These are phyloP conservation scores for Trichomonascaceae sp. DNA, from an alignment of 1,139 yeast species.

Conservation along the genomic window DNA sequence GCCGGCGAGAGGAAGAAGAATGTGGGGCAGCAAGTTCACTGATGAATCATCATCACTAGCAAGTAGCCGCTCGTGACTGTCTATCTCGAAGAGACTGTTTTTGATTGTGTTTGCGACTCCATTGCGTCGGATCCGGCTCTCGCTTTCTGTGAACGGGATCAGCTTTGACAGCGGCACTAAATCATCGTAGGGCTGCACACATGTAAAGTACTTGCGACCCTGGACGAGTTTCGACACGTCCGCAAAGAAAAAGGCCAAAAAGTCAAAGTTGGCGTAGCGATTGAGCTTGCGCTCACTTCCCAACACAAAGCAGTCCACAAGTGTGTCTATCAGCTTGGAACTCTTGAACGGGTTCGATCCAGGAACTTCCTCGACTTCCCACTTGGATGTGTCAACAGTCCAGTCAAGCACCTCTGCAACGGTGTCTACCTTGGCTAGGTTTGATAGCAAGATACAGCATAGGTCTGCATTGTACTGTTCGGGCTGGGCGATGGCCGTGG, in stretches of 20 bases:
- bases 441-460: slow-evolving; percentile 72
- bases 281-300: slow-evolving; percentile 65
- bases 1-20: slow-evolving; percentile 72
- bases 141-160: slow-evolving; percentile 73
- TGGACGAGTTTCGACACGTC: slow-evolving; percentile 64
- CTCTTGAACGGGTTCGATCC: slow-evolving; percentile 27
- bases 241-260: slow-evolving; percentile 77
- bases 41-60: slow-evolving; percentile 39
- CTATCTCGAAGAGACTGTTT: slow-evolving; percentile 73
- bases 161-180: slow-evolving; percentile 72
- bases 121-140: slow-evolving; percentile 67
- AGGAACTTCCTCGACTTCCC: background rate
- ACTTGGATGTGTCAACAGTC: background rate
- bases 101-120: slow-evolving; percentile 92
- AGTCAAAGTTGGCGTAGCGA: slow-evolving; percentile 64
- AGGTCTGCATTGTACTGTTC: slow-evolving; percentile 63
- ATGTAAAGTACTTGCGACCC: slow-evolving; percentile 68
- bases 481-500: slow-evolving; percentile 38
- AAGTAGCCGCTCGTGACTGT: slow-evolving; percentile 48
- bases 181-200: slow-evolving; percentile 57
- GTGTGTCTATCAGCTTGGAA: slow-evolving; percentile 54
- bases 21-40: slow-evolving; percentile 67
- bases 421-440: slow-evolving; percentile 65
- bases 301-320: slow-evolving; percentile 83
- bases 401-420: slow-evolving; percentile 38